Conservation (phyloP, 208 protist genomes). For the Phytomonas francai region DNA sequence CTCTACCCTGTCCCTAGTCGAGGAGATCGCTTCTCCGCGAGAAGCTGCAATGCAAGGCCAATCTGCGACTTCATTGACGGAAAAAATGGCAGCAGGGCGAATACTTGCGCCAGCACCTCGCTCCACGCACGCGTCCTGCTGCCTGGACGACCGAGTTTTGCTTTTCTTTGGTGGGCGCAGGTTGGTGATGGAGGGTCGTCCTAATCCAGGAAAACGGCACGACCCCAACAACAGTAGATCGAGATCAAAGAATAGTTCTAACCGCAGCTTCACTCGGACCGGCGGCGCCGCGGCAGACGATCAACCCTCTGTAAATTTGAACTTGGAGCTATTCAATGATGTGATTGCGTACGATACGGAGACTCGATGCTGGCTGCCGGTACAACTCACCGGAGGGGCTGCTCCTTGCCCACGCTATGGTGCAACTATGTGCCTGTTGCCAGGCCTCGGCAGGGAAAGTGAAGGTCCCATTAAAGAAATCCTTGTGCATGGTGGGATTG, state of each 20-base stretch:
- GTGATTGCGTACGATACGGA: conserved; percentile 41
- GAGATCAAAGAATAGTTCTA: conserved; percentile 5
- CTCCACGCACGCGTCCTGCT: conserved; percentile 48
- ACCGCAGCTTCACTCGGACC: conserved; percentile 1
- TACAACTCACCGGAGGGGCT: conserved; percentile 26
- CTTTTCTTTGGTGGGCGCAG: conserved; percentile 57
- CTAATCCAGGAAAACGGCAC: conserved; percentile 10
- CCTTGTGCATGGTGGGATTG: conserved; percentile 56
- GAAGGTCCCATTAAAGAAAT: conserved; percentile 3
- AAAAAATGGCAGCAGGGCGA: neutral
- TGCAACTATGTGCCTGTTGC: conserved; percentile 37
- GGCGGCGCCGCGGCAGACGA: conserved; percentile 9
- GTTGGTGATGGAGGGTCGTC: conserved; percentile 13
- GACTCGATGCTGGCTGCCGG: conserved; percentile 33
- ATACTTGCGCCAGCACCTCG: conserved; percentile 26
- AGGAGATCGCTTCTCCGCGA: neutral
- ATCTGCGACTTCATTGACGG: neutral
- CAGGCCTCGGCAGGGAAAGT: conserved; percentile 4
- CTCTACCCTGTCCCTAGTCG: neutral
- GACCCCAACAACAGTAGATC: conserved; percentile 6
- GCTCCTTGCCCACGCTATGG: conserved; percentile 34
- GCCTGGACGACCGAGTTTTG: conserved; percentile 53
- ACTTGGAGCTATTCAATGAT: conserved; percentile 21
- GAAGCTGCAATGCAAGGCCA: neutral
- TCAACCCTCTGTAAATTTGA: neutral